Base-by-base conservation (phyloP, 129 eudicot genomes). In the sunflower (Helianthus annuus) region DNA sequence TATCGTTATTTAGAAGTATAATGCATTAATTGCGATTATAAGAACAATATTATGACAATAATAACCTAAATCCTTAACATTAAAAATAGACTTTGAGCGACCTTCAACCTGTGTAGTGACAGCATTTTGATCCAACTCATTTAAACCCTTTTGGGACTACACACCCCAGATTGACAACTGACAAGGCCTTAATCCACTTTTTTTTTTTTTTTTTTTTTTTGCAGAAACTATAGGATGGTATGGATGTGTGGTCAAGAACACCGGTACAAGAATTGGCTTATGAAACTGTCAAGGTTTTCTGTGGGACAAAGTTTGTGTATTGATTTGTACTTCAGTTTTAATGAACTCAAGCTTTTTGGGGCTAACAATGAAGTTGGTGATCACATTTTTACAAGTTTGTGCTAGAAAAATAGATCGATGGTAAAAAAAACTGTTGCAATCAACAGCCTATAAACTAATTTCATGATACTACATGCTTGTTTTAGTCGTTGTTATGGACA, bases 151-250 rank as follows among this genome's bases (percentile, higher is more conserved):
- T 60, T 60, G 45, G 10, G 45, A 60, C 65, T 12, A 60, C 10
- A 32, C 44, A 32, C 19, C 42, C 44, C 44, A 60, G 32, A 13
- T 60, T 6, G 0, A 7, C 59, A 60, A 13, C 32, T 6, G 0
- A 7, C 59, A 53, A 22, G 7, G 11, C 29, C 11, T 36, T 8
- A 16, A 19, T 65, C 17, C 32, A 42, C 54, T 60, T 44, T 63
- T 63, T 44, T 10, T 76, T 63, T 44, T 10, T 19, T 19, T 60
- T 44, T 63, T 63, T 44, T 10, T 76, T 63, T 44, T 10, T 76
- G 74, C 80, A 68, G 80, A 44, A 44, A 55, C 60, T 53, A 57
- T 45, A 29, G 73, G 60, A 66, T 61, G 38, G 27, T 36, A 61
- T n/a, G 12, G 12, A 61, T 38, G 49, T 36, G 67, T 62, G 14